Base-by-base conservation (phyloP, 2,329 filamentous ascomycete species). In the Neofusicoccum umdonicola region DNA sequence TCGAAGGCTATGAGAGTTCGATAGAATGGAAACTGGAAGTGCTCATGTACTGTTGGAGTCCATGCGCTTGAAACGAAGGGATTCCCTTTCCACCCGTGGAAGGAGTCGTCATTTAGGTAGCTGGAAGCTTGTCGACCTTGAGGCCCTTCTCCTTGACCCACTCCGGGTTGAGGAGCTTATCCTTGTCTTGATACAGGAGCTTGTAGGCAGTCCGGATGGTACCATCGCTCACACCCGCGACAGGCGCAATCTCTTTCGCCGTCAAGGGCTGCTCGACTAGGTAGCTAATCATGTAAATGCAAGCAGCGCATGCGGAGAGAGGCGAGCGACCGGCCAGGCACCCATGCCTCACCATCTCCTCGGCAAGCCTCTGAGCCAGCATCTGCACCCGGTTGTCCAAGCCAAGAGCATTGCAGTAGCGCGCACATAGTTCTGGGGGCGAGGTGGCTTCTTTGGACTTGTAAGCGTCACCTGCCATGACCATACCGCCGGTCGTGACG, bases 181-280 rank as follows among this genome's bases (percentile, higher is more conserved):
- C 88, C 58, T 88, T 87, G 56, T 90, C 88, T 17, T 84, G 83
- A 75, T 93, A 94, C 56, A 99, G 84, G 72, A 91, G 88, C 75
- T 95, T 95, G 82, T 98, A 99, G 0, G 94, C 93, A 31, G 92
- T 96, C 72, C 96, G 93, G 71, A 99, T 97, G 0, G 95, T 99
- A 63, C 95, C 93, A 74, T 99, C 96, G 75, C 93, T 97, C 34
- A 99, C 95, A 69, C 92, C 92, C 0, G 91, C 92, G 17, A 95
- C 89, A 27, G 80, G 78, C 4, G 92, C 91, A 71, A 99, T 97
- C 67, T 96, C 90, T 77, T 93, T 93, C n/a, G 92, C 90, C 6
- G 87, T 83, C 72, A 90, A 91, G 19, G 87, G 83, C 69, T 95
- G 87, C 64, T 89, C 91, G 81, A 97, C 90, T 42, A 98, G 84